Conservation (phyloP, 768 basidiomycete species). For the Mycena alexandri region DNA sequence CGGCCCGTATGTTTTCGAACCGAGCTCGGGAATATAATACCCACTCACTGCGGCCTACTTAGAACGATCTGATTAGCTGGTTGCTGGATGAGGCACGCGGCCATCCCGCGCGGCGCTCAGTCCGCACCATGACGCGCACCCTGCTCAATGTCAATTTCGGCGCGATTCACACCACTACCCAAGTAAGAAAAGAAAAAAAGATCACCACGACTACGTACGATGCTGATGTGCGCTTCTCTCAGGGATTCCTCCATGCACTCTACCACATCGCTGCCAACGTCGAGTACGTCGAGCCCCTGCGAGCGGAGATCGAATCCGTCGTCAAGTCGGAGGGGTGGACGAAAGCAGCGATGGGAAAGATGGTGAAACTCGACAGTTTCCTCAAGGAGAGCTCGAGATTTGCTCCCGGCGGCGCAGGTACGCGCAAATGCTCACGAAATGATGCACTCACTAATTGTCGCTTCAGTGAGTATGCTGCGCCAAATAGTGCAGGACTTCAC, state of each 20-base stretch:
- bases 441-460: neutral
- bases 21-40: conserved; percentile 10
- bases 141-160: conserved; percentile 45
- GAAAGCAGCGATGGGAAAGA: conserved; percentile 42
- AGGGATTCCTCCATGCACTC: conserved; percentile 36
- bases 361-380: conserved; percentile 51
- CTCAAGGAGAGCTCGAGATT: conserved; percentile 49
- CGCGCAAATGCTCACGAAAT: neutral
- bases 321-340: conserved; percentile 47
- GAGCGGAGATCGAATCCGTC: conserved; percentile 47
- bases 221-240: neutral
- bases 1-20: conserved; percentile 16
- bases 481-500: conserved; percentile 53
- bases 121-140: conserved; percentile 27
- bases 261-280: conserved; percentile 46
- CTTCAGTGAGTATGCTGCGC: conserved; percentile 45
- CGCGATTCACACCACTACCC: conserved; percentile 34
- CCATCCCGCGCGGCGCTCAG: conserved; percentile 8
- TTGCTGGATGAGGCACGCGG: conserved; percentile 42
- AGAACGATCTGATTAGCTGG: conserved; percentile 55
- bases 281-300: conserved; percentile 42
- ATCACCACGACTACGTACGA: too few relatives aligned
- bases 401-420: conserved; percentile 35
- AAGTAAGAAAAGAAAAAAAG: neutral
- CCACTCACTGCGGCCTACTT: conserved; percentile 1